A percentile compares a stretch with the other conserved stretches of the same genome.
These are phyloP conservation scores for Nepenthes alata DNA, from an alignment of 179 eudicot species.

Conservation along the genomic window DNA sequence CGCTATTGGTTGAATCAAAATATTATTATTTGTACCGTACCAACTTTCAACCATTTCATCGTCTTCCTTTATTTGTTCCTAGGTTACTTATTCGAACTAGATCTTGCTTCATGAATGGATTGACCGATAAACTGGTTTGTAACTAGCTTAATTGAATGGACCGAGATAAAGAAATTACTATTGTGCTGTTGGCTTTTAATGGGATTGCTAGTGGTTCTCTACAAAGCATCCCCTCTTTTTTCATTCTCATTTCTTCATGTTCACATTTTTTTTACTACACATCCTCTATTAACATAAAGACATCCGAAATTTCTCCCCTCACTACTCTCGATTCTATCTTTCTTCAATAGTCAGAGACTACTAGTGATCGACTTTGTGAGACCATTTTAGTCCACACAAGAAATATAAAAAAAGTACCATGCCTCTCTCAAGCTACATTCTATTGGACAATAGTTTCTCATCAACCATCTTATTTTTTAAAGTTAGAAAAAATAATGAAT, in stretches of 20 bases:
- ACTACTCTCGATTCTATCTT: not conserved
- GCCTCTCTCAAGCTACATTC: too few species aligned
- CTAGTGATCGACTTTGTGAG: not conserved
- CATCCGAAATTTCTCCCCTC: not conserved
- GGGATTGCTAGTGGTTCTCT: not conserved
- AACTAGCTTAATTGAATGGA: not conserved
- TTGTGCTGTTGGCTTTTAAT: not conserved
- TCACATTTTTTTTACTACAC: not conserved
- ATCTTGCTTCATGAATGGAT: not conserved
- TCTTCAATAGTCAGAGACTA: not conserved
- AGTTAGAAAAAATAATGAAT: too few species aligned
- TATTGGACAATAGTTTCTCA: too few species aligned
- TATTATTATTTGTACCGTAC: too few species aligned
- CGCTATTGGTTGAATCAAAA: too few species aligned
- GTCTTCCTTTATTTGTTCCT: conserved; percentile 1
- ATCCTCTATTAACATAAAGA: not conserved
- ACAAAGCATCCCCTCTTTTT: not conserved
- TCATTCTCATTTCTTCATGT: not conserved
- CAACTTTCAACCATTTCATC: not conserved
- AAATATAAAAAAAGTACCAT: too few species aligned
- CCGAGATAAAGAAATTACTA: not conserved
- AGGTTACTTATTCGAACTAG: not conserved
- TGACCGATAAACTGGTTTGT: not conserved
- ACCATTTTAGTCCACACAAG: not conserved
- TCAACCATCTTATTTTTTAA: too few species aligned